Percentiles rank a stretch among this genome's conserved stretches.
Conservation (phyloP, 768 basidiomycete genomes). For the Phylloporus sp. region DNA sequence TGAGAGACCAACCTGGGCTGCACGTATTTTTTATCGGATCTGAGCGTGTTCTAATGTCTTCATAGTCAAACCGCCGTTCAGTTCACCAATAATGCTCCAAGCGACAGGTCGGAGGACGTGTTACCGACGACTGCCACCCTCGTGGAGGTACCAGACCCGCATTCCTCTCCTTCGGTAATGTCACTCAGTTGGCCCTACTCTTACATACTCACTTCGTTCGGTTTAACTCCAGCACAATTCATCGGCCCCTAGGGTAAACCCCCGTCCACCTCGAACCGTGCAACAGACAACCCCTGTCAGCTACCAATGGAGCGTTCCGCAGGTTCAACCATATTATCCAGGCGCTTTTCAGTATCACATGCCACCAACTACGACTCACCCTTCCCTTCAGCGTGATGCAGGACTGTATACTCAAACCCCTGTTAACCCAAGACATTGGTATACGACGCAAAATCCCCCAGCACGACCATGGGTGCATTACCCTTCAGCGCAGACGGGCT, state of each 20-base stretch:
- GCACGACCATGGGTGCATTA: conserved; percentile 1
- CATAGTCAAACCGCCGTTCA: conserved; percentile 17
- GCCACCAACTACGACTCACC: neutral
- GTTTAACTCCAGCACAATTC: conserved; percentile 11
- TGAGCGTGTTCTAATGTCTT: neutral
- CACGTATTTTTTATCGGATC: conserved; percentile 8
- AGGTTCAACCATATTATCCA: neutral
- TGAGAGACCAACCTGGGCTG: conserved; percentile 13
- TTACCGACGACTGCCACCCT: conserved; percentile 35
- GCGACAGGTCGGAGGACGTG: conserved; percentile 16
- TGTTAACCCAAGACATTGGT: conserved; percentile 10
- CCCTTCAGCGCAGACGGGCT: conserved; percentile 1
- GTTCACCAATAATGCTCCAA: conserved; percentile 8
- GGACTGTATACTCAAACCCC: neutral
- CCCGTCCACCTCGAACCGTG: conserved; percentile 1
- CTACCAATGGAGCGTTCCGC: neutral
- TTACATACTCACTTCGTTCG: conserved; percentile 5
- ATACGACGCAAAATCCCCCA: conserved; percentile 10
- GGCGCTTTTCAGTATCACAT: conserved; percentile 3
- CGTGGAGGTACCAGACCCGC: conserved; percentile 28
- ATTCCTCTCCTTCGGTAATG: conserved; percentile 15
- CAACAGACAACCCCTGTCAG: conserved; percentile 3
- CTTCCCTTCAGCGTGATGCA: neutral
- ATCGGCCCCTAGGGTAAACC: neutral
- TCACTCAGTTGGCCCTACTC: neutral